phyloP scores from a whole-genome alignment of 495 filamentous ascomycete genomes.

The Talaromyces nanjingensis region DNA sequence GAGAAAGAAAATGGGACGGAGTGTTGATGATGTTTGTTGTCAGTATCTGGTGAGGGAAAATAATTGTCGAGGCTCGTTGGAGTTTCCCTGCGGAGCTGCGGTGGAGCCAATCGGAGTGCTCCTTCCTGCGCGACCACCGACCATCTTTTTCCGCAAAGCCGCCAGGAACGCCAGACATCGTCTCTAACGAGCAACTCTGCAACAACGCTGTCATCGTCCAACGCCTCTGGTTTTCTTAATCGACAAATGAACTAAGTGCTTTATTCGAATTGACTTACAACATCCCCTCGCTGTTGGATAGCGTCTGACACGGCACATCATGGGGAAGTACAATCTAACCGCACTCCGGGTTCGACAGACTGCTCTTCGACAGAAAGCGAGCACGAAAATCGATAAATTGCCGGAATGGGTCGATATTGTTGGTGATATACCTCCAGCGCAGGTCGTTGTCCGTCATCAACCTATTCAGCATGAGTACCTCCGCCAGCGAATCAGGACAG shows the following conservation, averaged over 20 bases:
- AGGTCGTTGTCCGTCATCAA: conserved; percentile 63
- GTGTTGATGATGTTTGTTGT: background rate
- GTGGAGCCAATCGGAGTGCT: conserved; percentile 35
- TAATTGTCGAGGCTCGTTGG: background rate
- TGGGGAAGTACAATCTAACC: conserved; percentile 68
- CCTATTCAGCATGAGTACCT: conserved; percentile 59
- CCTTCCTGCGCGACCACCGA: conserved; percentile 9
- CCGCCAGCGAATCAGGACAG: conserved; percentile 38
- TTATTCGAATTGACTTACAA: background rate
- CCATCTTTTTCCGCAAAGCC: conserved; percentile 6
- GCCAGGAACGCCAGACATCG: background rate
- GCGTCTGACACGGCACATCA: conserved; percentile 18
- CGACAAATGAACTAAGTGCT: background rate
- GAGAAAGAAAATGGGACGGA: background rate
- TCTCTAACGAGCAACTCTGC: background rate
- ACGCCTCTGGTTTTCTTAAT: background rate
- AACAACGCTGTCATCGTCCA: background rate
- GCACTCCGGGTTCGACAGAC: conserved; percentile 66
- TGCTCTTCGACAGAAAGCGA: conserved; percentile 49
- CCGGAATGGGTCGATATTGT: conserved; percentile 77
- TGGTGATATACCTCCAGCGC: conserved; percentile 67
- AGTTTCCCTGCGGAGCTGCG: conserved; percentile 25
- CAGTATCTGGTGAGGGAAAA: background rate
- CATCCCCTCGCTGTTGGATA: background rate
- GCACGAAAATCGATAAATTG: conserved; percentile 36